These are phyloP conservation scores for Boletus rufocinnamomeus DNA, from an alignment of 768 basidiomycete species.

Conservation along the genomic window DNA sequence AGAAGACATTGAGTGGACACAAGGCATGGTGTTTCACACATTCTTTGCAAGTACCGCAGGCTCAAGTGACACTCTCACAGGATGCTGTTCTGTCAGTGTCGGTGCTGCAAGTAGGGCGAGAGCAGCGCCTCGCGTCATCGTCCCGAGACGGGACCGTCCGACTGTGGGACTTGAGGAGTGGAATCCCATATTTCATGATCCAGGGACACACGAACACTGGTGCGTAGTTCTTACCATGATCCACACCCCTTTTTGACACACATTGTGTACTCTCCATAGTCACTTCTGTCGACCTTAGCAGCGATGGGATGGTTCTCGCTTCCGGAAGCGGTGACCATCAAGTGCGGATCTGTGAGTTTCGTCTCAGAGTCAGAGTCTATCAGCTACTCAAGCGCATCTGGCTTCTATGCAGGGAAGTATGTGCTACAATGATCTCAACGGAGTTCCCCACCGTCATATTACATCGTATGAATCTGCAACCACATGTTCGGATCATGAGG, in stretches of 20 bases:
- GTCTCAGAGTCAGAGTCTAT: slow-evolving; percentile 13
- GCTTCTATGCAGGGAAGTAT: slow-evolving; percentile 30
- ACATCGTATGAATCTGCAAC: slow-evolving; percentile 2
- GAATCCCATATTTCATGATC: slow-evolving; percentile 37
- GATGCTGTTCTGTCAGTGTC: slow-evolving; percentile 36
- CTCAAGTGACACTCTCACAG: slow-evolving; percentile 18
- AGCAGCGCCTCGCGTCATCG: slow-evolving; percentile 38
- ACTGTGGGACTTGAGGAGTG: slow-evolving; percentile 39
- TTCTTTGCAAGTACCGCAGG: background rate
- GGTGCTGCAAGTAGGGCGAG: slow-evolving; percentile 35
- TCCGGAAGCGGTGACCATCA: slow-evolving; percentile 41
- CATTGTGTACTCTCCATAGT: slow-evolving; percentile 22
- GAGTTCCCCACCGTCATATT: background rate
- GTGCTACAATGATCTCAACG: slow-evolving; percentile 25
- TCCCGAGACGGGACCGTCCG: slow-evolving; percentile 40
- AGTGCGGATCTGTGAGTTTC: slow-evolving; percentile 40
- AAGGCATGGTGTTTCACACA: slow-evolving; percentile 15
- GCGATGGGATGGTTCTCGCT: slow-evolving; percentile 33
- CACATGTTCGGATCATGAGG: slow-evolving; percentile 11
- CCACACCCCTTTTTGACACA: slow-evolving; percentile 19
- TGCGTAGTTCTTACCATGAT: slow-evolving; percentile 28
- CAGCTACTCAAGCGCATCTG: slow-evolving; percentile 13
- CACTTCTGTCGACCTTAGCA: slow-evolving; percentile 41
- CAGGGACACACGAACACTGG: slow-evolving; percentile 39
- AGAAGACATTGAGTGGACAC: slow-evolving; percentile 35